Evolutionary conservation across 345 rosid genomes (phyloP), one percentile per base, ranked within the genome.

Genomic region (Zanthoxylum bungeanum): DNA sequence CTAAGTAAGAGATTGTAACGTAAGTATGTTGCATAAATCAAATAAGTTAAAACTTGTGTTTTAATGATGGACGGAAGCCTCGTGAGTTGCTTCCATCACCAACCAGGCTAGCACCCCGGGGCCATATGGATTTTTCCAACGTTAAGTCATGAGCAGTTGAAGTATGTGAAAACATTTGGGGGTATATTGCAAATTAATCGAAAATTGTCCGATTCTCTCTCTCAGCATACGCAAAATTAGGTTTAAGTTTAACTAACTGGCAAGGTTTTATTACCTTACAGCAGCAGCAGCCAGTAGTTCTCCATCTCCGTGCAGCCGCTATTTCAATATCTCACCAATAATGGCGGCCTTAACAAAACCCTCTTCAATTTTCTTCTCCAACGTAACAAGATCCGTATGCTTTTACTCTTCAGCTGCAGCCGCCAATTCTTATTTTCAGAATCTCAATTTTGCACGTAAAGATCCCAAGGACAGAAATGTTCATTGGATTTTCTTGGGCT

Each of bases 401-500:
- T 44, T 44, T 21, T 25, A 44, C 30, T 28, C 52, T 71, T 60
- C 66, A 59, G 69, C 81, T 10, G 65, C 82, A 34, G 62, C 73
- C 0, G 71, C 40, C 39, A 73, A 27, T 39, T 64, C 70, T 72
- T 70, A 78, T 27, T 52, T 68, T 53, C 66, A 72, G 21, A 69
- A 44, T 68, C 73, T 67, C 30, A 71, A 69, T 36, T 62, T 79
- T 40, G 19, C 71, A 24, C 85, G 81, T 52, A 72, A 44, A 39
- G 86, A 75, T 71, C 80, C 90, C 3, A 79, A 78, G 61, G 85
- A 87, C 42, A 73, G 94, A 63, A 89, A 86, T 60, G 87, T 95
- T 8, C 98, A 95, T 75, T 95, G 98, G 99, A 90, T 92, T 71
- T 95, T 95, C 62, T 86, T 95, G 2, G 99, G 99, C 5, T 88